Evolutionary conservation across 106 monocot genomes (phyloP), one percentile per base, ranked within the genome.

Genomic region (Acorus calamus): DNA sequence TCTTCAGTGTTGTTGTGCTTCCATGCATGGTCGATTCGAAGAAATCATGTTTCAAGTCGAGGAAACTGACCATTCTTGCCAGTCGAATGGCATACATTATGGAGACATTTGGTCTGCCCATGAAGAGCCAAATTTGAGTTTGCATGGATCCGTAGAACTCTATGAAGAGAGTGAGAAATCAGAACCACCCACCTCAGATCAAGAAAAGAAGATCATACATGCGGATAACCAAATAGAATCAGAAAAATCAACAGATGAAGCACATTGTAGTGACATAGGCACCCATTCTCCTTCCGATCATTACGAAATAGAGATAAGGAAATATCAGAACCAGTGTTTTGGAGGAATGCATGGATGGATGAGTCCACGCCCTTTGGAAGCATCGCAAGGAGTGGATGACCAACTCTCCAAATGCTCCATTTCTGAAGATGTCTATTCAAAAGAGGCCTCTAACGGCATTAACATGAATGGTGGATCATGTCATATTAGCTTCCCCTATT

Each of bases 11-110:
- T 57, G 78, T 43, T 77, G 73, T 62, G 62, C 80, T 52, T 67
- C 79, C 44, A 69, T 87, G 76, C 88, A 85, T 56, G 83, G 93
- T 5, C 68, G 88, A 12, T 93, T 93, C 44, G 88, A 78, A 52
- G 85, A 92, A 78, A 83, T 85, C 10, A 81, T 79, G 2, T 84
- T 79, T 66, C 70, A 75, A 59, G 47, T 64, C 7, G 79, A 81
- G 47, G 81, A 63, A 28, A 67, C 67, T 2, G 70, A 82, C 42
- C 64, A 72, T 28, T 28, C 28, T 28, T 28, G 28, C 28, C 28
- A 28, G 28, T 28, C 28, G 1, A 28, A 83, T 14, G 69, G 66
- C 11, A 49, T 60, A 13, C 28, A 28, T 28, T 28, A 28, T 28
- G 28, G 28, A 28, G 28, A 28, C 28, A 28, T 28, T 28, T 28